phyloP scores from a whole-genome alignment of 257 asterid species.

The Schizonepeta tenuifolia region DNA sequence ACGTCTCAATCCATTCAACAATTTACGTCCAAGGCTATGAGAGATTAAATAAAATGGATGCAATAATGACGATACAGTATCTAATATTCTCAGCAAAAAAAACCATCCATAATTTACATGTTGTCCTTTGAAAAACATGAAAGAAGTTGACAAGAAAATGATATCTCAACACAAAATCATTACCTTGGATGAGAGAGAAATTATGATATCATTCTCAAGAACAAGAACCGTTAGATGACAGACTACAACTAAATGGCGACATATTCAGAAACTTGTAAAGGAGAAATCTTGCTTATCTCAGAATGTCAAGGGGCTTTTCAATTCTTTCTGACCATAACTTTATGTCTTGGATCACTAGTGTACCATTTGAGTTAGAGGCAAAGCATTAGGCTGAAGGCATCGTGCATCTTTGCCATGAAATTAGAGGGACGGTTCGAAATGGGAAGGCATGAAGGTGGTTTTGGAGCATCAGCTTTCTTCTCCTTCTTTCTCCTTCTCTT shows the following conservation, averaged over 20 bases:
- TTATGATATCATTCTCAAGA: not conserved
- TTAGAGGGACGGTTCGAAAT: slow-evolving; percentile 59
- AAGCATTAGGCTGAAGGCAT: slow-evolving; percentile 65
- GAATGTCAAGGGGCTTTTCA: not conserved
- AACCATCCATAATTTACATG: not conserved
- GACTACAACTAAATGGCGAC: not conserved
- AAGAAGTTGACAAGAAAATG: slow-evolving; percentile 2
- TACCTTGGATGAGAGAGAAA: not conserved
- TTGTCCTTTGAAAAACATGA: not conserved
- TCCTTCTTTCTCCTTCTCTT: slow-evolving; percentile 77
- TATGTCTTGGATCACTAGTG: not conserved
- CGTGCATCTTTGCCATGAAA: slow-evolving; percentile 70
- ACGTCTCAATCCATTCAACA: slow-evolving; percentile 31
- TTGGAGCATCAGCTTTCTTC: slow-evolving; percentile 49
- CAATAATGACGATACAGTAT: not conserved
- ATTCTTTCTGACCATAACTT: not conserved
- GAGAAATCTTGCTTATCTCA: not conserved
- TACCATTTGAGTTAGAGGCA: slow-evolving; percentile 45
- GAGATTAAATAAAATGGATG: not conserved
- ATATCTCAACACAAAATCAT: not conserved
- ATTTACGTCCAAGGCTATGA: not conserved
- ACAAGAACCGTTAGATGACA: not conserved
- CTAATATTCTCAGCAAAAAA: not conserved
- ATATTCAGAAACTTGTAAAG: not conserved
- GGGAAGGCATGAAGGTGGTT: slow-evolving; percentile 65